Percentiles rank a stretch among this genome's conserved stretches.
Conservation (phyloP, 352 stramenopile species). For the Globisporangium nagaii region DNA sequence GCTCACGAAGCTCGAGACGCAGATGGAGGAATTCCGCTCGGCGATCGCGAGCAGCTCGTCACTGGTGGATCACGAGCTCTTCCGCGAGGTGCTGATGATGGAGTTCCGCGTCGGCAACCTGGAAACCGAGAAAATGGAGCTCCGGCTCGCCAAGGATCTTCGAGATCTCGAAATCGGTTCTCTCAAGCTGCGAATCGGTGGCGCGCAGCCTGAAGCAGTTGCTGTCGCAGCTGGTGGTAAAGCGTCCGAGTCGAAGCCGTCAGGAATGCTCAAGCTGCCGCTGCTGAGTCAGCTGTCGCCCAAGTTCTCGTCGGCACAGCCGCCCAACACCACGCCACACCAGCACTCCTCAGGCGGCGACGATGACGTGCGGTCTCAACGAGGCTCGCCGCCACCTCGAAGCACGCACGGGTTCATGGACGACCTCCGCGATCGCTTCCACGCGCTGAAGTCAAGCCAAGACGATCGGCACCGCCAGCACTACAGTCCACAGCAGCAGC, state of each 20-base stretch:
- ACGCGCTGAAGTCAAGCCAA: constrained; percentile 10
- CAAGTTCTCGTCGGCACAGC: constrained; percentile 3
- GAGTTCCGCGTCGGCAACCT: constrained; percentile 87
- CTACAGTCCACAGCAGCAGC: not conserved
- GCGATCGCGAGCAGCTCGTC: constrained; percentile 41
- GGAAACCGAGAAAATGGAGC: constrained; percentile 90
- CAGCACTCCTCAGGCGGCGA: not conserved
- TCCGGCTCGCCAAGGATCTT: constrained; percentile 38
- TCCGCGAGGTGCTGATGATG: constrained; percentile 66
- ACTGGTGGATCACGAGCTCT: constrained; percentile 37
- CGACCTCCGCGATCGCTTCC: constrained; percentile 25
- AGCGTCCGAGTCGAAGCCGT: not conserved
- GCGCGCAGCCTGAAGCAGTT: not conserved
- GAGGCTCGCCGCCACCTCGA: not conserved
- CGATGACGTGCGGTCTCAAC: not conserved
- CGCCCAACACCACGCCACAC: not conserved
- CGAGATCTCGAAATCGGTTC: constrained; percentile 14
- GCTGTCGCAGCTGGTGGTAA: too few relatives aligned
- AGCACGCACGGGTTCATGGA: constrained; percentile 21
- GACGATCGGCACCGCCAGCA: not conserved
- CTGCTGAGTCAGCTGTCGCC: constrained; percentile 2
- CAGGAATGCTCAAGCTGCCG: not conserved
- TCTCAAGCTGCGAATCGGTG: not conserved
- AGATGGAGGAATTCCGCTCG: constrained; percentile 55
- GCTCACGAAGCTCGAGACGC: constrained; percentile 10